Base-by-base conservation (phyloP, 805 yeast genomes). In the Kodamaea neixiangensis region DNA sequence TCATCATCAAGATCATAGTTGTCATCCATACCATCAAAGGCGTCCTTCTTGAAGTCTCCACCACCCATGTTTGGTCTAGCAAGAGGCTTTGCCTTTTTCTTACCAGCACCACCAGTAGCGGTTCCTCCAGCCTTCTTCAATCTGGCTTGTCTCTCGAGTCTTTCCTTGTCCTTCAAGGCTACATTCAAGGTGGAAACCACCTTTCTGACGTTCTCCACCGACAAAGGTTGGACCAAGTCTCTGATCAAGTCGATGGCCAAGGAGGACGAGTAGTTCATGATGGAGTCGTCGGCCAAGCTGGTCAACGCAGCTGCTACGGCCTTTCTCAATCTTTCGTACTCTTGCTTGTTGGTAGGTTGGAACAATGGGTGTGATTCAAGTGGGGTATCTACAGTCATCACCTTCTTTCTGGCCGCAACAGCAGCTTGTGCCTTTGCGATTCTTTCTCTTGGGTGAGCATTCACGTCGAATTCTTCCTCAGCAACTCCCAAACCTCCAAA, bases 51-150 rank as follows among this genome's bases (percentile, higher is more conserved):
- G 71, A 78, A 78, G 37, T 37, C 48, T 7, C 64, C 64, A 3
- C 72, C 66, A 45, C 81, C 68, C 45, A 71, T 72, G 55, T 73
- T 82, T 47, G 87, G 76, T 66, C 85, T 86, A 42, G 89, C 86
- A 50, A 83, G 71, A 51, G 89, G 86, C 71, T 87, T 87, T 52
- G 90, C 97, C 82, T 92, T 93, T 82, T 87, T 87, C 81, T 92
- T 91, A 71, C 96, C 96, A 35, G 96, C 94, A 66, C 97, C 97
- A 61, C 96, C 96, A 19, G 89, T 81, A 37, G 93, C 82, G 21
- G 96, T 87, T 57, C 93, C 94, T 55, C 94, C 93, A 49, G 89
- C 78, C 66, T 85, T 86, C 60, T 87, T 81, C 62, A 88, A 73
- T 68, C 97, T 84, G 20, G 88, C 90, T 62, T 82, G 88, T 77